Base-by-base conservation (phyloP, 352 stramenopile genomes). In the Thalassiosira livingstoniorum region DNA sequence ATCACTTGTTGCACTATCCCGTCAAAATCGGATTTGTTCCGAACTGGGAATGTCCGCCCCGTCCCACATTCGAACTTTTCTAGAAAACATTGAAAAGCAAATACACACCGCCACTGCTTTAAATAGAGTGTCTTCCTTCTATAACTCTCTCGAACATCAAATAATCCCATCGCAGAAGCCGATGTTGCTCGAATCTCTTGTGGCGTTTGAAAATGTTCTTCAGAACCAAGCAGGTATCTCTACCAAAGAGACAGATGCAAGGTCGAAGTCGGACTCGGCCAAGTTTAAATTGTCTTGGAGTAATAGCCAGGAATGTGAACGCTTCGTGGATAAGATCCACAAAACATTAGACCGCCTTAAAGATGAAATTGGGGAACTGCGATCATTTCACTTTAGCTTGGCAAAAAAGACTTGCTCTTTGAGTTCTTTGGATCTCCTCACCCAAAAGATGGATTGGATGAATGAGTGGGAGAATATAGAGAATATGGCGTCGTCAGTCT, bases 51-150 rank as follows among this genome's bases (percentile, higher is more conserved):
- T 58, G 11, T 29, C 47, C n/a, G 10, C 27, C 21, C 11, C 47
- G 27, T 29, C 5, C 21, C 21, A 11, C 11, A 27, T 51, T 18
- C 47, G 27, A 4, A 5, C 47, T 27, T 7, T 58, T 7, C 4
- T 58, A 15, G n/a, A 23, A 58, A 94, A 97, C 55, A 95, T 92
- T 0, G 96, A 98, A 80, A 96, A 96, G 70, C 98, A 97, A 91
- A 98, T 98, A 80, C 95, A 96, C 21, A 98, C 97, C 79, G 96
- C 95, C 15, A 95, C 98, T 7, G 96, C 96, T 63, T 88, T 98
- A 23, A 98, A 98, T 77, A 98, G 98, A 82, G 95, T 98, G 4
- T 96, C 97, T 0, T 98, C 98, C 69, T 98, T 98, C 78, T 98
- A 98, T 93, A 98, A 98, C 90, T 97, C 94, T 70, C 97, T 98